Conservation (phyloP, 2,329 filamentous ascomycete genomes). For the Beauveria rudraprayagi region DNA sequence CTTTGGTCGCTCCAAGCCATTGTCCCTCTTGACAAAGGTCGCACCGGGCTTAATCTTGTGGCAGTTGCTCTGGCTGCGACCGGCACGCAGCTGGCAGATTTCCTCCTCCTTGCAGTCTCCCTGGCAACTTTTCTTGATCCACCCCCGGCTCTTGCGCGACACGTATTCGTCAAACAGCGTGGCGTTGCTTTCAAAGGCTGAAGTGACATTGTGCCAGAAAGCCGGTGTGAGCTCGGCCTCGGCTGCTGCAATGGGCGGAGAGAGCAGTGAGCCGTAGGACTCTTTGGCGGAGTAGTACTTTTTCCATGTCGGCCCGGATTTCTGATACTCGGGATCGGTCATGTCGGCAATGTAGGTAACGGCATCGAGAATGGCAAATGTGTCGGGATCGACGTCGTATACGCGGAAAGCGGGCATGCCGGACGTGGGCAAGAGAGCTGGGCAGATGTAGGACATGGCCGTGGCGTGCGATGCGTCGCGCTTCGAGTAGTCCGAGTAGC, state of each 20-base stretch:
- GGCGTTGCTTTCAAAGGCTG: slow-evolving; percentile 35
- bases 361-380: slow-evolving; percentile 46
- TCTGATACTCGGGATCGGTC: slow-evolving; percentile 34
- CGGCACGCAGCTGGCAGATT: slow-evolving; percentile 45
- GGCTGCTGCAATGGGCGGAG: slow-evolving; percentile 28
- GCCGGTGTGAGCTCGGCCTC: slow-evolving; percentile 41
- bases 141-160: slow-evolving; percentile 39
- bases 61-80: slow-evolving; percentile 46
- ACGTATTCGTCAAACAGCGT: slow-evolving; percentile 40
- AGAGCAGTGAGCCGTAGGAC: slow-evolving; percentile 57
- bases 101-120: slow-evolving; percentile 35
- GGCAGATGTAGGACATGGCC: slow-evolving; percentile 45
- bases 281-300: slow-evolving; percentile 56
- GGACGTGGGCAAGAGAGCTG: slow-evolving; percentile 45
- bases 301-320: slow-evolving; percentile 39
- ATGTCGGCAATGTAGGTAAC: slow-evolving; percentile 49
- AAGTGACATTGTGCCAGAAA: slow-evolving; percentile 53
- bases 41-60: slow-evolving; percentile 27
- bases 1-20: slow-evolving; percentile 13
- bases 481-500: slow-evolving; percentile 40
- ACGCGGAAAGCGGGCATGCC: slow-evolving; percentile 51
- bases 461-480: slow-evolving; percentile 36
- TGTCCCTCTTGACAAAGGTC: slow-evolving; percentile 25
- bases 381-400: slow-evolving; percentile 51
- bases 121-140: slow-evolving; percentile 31